Base-by-base conservation (phyloP, 2,329 filamentous ascomycete genomes). In the Helminthosporium solani region DNA sequence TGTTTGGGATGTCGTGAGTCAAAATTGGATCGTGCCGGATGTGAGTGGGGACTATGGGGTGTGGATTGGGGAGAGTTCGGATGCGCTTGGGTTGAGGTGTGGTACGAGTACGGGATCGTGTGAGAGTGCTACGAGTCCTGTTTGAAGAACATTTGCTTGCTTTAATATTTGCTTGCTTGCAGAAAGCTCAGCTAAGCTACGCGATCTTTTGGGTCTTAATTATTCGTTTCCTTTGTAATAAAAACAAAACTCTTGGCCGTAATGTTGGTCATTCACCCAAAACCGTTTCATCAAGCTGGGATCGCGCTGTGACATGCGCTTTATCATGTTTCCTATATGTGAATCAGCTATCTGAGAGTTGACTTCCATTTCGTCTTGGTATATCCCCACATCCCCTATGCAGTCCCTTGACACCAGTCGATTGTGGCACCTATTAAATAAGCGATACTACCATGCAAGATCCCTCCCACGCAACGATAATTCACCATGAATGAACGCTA, bases 11-110 rank as follows among this genome's bases (percentile, higher is more conserved):
- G 69, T 76, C 0, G 66, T 68, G 0, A 56, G 64, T 31, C 81
- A 87, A 68, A 76, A 83, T 42, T 90, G 86, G 86, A 45, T 68
- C 7, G 52, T 71, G 33, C 67, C 66, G 18, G 46, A 52, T 46
- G 56, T 65, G 11, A 52, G 46, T n/a, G 62, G 64, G 2, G 63
- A 67, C 35, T 72, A 71, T 56, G 75, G 73, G 12, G 64, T 87
- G 46, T 78, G 78, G 57, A 68, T 87, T 16, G 84, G 84, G 0
- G 75, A 79, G 53, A 82, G 79, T 50, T 80, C 80, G 19, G 75
- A 77, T 49, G 73, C 78, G 54, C 55, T 84, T 60, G 73, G 68
- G 14, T 52, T 80, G 20, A 72, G 71, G 36, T 81, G 79, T 64
- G 72, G 74, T 37, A 74, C 74, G 49, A 68, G 67, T 28, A 57